These are phyloP conservation scores for Hypoxylon fuscum DNA, from an alignment of 495 filamentous ascomycete genomes.

Conservation along the genomic window DNA sequence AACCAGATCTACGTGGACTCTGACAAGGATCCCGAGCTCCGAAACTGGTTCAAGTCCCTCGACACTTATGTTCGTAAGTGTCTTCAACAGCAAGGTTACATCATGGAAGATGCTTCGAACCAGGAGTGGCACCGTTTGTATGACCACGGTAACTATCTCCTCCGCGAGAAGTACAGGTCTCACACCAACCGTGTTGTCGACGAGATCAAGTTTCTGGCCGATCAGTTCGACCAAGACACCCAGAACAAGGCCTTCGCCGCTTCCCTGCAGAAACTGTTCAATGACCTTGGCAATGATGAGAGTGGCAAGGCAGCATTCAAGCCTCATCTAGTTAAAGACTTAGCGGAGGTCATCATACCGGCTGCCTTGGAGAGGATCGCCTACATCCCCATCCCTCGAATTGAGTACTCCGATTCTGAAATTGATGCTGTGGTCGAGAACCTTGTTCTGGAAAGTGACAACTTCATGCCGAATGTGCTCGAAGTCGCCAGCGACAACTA, in stretches of 20 bases:
- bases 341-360: slow-evolving; percentile 87
- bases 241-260: slow-evolving; percentile 82
- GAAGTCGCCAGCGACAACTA: slow-evolving; percentile 95
- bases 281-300: slow-evolving; percentile 79
- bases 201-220: slow-evolving; percentile 86
- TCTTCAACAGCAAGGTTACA: slow-evolving; percentile 87
- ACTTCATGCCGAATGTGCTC: slow-evolving; percentile 93
- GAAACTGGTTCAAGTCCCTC: slow-evolving; percentile 85
- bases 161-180: slow-evolving; percentile 85
- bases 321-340: slow-evolving; percentile 86
- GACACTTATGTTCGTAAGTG: slow-evolving; percentile 82
- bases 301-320: slow-evolving; percentile 90
- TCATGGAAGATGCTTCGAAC: slow-evolving; percentile 84
- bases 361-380: slow-evolving; percentile 84
- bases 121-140: slow-evolving; percentile 85
- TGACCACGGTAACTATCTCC: slow-evolving; percentile 86
- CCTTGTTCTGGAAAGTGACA: slow-evolving; percentile 93
- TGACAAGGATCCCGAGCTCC: slow-evolving; percentile 86
- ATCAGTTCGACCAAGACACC: slow-evolving; percentile 88
- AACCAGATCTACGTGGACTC: slow-evolving; percentile 91
- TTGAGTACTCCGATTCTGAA: slow-evolving; percentile 88
- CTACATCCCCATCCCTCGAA: slow-evolving; percentile 93
- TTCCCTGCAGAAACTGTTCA: slow-evolving; percentile 85
- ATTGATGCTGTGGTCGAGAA: slow-evolving; percentile 94
- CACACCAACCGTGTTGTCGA: slow-evolving; percentile 90